Base-by-base conservation (phyloP, 208 protist genomes). In the Trichomonas tenax region DNA sequence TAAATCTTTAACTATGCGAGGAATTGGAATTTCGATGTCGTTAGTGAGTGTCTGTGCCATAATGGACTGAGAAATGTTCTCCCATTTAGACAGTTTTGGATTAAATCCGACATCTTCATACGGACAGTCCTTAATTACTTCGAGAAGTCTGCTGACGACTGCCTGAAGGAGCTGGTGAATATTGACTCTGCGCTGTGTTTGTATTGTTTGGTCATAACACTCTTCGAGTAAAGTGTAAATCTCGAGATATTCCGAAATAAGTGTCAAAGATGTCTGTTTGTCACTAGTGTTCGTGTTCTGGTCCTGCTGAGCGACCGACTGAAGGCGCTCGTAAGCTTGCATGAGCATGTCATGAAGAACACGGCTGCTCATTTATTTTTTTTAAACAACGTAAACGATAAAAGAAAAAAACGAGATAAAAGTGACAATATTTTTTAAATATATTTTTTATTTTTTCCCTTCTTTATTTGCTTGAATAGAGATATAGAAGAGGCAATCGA, bases 171-270 rank as follows among this genome's bases (percentile, higher is more conserved):
- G 26, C 11, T 48, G 15, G n/a, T 44, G 40, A 1, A 93, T 48
- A 26, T n/a, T 51, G 17, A 58, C 17, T 93, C 86, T 48, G 17
- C 86, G 40, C 46, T 93, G 86, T 38, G 86, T 93, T 93, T 93
- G 86, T 38, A 93, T 93, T 34, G 86, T 93, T 93, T 93, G 86
- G 46, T 93, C 86, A 36, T 93, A 93, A 51, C 86, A 93, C n/a
- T 58, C 40, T 93, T 93, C 86, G 2, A 93, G 44, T 44, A 93
- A 48, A 26, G 23, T 26, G 31, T 93, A 93, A 38, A 93, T 58
- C 36, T 93, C 44, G 0, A 93, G 31, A 93, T 93, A 93, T 51
- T 93, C 86, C 1, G 44, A 48, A 38, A 93, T 58, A 11, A 93
- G 44, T 38, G 40, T 23, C 9, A 48, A 48, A 48, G 82, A 44